Conservation (phyloP, 139 green algal genomes). For the Zygnema cylindricum region DNA sequence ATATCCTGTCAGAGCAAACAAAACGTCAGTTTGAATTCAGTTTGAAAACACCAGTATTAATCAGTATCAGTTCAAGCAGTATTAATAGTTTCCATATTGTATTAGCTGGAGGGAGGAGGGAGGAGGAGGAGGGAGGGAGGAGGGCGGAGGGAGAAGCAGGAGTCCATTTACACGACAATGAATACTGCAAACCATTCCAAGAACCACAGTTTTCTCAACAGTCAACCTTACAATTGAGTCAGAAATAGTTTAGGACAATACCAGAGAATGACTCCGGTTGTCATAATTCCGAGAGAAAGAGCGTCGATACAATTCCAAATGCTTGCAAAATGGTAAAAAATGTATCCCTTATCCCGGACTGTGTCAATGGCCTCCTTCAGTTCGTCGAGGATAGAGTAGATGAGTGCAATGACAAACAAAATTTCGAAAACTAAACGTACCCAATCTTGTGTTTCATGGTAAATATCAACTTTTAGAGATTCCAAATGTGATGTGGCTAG, state of each 20-base stretch:
- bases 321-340: constrained; percentile 65
- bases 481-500: constrained; percentile 1
- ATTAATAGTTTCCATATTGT: too few relatives aligned
- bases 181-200: too few relatives aligned
- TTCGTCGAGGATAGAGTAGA: constrained; percentile 45
- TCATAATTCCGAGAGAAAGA: constrained; percentile 75
- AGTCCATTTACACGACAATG: too few relatives aligned
- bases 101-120: background rate
- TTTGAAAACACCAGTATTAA: too few relatives aligned
- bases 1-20: background rate
- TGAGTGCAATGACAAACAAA: constrained; percentile 71
- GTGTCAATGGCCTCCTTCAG: background rate
- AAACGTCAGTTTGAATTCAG: too few relatives aligned
- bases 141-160: background rate
- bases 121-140: background rate
- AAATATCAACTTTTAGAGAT: background rate
- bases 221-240: background rate
- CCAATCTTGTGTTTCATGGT: constrained; percentile 26
- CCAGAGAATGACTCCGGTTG: constrained; percentile 67
- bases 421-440: constrained; percentile 72
- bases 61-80: too few relatives aligned
- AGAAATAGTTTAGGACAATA: background rate
- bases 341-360: constrained; percentile 9
- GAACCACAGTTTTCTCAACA: too few relatives aligned
- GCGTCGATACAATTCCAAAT: constrained; percentile 80